phyloP scores from a whole-genome alignment of 495 filamentous ascomycete species.

The Trichoderma reesei region DNA sequence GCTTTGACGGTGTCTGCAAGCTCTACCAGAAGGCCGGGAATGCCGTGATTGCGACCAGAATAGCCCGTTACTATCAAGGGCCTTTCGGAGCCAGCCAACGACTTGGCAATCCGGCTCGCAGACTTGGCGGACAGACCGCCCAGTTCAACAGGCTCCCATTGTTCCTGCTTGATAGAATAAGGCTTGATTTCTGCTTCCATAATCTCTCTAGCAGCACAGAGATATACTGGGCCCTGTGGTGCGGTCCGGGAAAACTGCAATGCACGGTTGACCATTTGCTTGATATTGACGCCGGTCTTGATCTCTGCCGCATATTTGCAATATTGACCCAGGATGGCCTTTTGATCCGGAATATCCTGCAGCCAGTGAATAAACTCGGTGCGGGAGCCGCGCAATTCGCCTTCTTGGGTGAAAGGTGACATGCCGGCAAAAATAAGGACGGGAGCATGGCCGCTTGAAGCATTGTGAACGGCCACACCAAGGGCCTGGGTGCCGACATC shows the following conservation, averaged over 20 bases:
- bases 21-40: conserved; percentile 61
- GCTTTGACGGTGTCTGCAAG: conserved; percentile 71
- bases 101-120: conserved; percentile 56
- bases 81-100: conserved; percentile 60
- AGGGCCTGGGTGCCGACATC: conserved; percentile 90
- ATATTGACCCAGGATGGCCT: conserved; percentile 83
- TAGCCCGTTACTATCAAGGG: conserved; percentile 81
- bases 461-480: conserved; percentile 87
- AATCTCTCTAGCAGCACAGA: conserved; percentile 74
- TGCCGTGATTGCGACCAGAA: conserved; percentile 59
- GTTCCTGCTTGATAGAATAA: conserved; percentile 58
- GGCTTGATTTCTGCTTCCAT: conserved; percentile 88
- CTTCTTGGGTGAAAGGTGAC: conserved; percentile 81
- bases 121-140: conserved; percentile 60
- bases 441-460: conserved; percentile 73
- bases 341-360: conserved; percentile 92
- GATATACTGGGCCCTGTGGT: conserved; percentile 79
- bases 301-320: conserved; percentile 85
- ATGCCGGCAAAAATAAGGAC: conserved; percentile 88
- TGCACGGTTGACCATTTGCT: conserved; percentile 90
- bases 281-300: conserved; percentile 86
- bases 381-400: conserved; percentile 76
- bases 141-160: conserved; percentile 68
- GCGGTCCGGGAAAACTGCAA: conserved; percentile 75
- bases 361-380: conserved; percentile 98